Evolutionary conservation across 2,329 filamentous ascomycete species (phyloP), one percentile per base, ranked within the genome.

Genomic region (Elsinoe perseae): DNA sequence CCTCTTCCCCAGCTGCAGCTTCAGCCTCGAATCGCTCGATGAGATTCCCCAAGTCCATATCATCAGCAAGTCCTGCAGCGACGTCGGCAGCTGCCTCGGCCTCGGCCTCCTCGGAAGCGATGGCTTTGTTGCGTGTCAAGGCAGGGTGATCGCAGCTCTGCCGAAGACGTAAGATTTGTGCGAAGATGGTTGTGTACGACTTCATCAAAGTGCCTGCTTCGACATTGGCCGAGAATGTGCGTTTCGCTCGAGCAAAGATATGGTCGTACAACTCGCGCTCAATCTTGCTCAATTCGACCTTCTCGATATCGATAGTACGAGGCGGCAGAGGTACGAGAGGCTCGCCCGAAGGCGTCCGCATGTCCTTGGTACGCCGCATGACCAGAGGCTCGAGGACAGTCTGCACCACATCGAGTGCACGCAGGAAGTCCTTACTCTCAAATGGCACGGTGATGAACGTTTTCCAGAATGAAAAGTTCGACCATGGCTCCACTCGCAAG

Each of bases 391-490:
- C 93, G 4, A 98, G 74, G 0, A 98, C 92, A 0, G 92, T 98
- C 68, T 98, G 93, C 1, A 98, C 93, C 1, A 98, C 93, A 67
- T 97, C 93, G 6, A 98, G 77, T 0, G 93, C 93, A 3, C 91
- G 85, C 63, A 96, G 83, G 67, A 95, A 96, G 61, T 98, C 87
- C 62, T 93, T 93, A 0, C 89, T 92, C 69, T 98, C 93, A 61
- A 98, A 98, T 0, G 93, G 93, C 1, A 95, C 85, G 0, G 93
- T 98, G 66, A 98, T 97, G 69, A 98, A 98, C 0, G 93, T 97
- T 68, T 91, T 91, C 93, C 93, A 98, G 73, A 95, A 98, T 0
- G 91, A 95, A 70, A 98, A 98, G 69, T 97, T 97, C 65, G 87
- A 93, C 93, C 93, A 98, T 0, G 93, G 93, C 68, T 97, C 92